Base-by-base conservation (phyloP, 208 protist genomes). In the Entamoeba nuttalli region DNA sequence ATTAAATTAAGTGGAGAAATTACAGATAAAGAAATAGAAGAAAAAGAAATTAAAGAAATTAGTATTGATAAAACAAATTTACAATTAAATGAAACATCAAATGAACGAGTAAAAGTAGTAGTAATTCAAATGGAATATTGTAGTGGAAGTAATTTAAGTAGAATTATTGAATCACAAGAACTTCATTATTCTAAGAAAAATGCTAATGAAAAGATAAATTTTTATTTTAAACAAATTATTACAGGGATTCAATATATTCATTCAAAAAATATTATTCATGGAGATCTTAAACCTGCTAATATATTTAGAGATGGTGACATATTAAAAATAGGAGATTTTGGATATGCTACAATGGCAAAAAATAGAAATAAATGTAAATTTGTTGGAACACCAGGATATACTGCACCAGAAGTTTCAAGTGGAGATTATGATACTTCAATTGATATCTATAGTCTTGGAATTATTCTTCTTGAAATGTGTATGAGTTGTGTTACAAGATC, bases 241-340 rank as follows among this genome's bases (percentile, higher is more conserved):
- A 96, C 97, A 53, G 96, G 96, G 3, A 97, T 98, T 4, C 11
- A 96, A 35, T 94, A 94, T 2, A 97, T 98, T 30, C 98, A 98
- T 95, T 93, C 98, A 48, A 52, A 98, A 25, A 52, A 96, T 4
- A 98, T 98, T 5, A 96, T 98, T 17, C 98, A 98, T 94, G 53
- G 95, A 11, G 98, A 98, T 96, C 95, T 98, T 15, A 98, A 98
- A 96, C 98, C 98, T 4, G 97, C 98, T 14, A 98, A 98, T 96
- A 98, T 98, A 95, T 95, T 98, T 0, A 95, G 97, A 1, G 97
- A 98, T 5, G 84, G 97, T 51, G 98, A 97, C 9, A 51, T 51
- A 52, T 96, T 98, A 2, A 98, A 98, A 96, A 94, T 98, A 25
- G 98, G 98, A 93, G 98, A 98, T 96, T 98, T 98, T 97, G 98